Conservation (phyloP, 495 filamentous ascomycete genomes). For the Hypoxylon subgilvum region DNA sequence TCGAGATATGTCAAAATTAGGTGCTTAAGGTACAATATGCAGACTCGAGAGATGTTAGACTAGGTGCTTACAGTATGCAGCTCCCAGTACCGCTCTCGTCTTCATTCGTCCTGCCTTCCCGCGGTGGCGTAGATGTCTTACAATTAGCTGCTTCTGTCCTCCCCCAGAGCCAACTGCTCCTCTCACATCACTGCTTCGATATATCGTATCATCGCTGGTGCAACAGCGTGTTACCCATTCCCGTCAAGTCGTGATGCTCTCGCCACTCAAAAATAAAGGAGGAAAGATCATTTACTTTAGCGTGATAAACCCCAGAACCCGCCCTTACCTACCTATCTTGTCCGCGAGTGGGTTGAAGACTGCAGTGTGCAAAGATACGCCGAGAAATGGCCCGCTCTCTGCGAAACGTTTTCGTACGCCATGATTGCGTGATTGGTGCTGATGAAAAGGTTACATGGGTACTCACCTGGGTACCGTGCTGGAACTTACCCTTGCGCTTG, state of each 20-base stretch:
- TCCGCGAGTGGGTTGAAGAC: not conserved
- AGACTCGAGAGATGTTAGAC: too few species aligned
- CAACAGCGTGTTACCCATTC: not conserved
- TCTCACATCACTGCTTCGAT: not conserved
- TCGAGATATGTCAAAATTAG: too few species aligned
- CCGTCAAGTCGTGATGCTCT: not conserved
- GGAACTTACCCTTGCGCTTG: too few species aligned
- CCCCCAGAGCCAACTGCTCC: not conserved
- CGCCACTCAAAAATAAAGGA: too few species aligned
- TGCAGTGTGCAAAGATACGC: conserved; percentile 8
- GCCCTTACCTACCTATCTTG: not conserved
- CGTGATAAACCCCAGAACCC: not conserved
- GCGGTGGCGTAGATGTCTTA: too few species aligned
- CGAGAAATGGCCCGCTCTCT: conserved; percentile 13
- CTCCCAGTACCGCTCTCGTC: too few species aligned
- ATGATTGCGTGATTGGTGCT: conserved; percentile 29
- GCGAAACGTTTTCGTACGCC: conserved; percentile 18
- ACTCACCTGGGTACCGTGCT: too few species aligned
- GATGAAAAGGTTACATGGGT: conserved; percentile 14
- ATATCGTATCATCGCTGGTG: not conserved
- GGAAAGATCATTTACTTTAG: not conserved
- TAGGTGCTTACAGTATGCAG: too few species aligned
- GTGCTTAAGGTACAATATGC: too few species aligned
- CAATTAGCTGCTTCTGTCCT: too few species aligned
- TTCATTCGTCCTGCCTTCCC: too few species aligned